These are phyloP conservation scores for Volvox reticuliferus DNA, from an alignment of 139 green algal species.

Conservation along the genomic window DNA sequence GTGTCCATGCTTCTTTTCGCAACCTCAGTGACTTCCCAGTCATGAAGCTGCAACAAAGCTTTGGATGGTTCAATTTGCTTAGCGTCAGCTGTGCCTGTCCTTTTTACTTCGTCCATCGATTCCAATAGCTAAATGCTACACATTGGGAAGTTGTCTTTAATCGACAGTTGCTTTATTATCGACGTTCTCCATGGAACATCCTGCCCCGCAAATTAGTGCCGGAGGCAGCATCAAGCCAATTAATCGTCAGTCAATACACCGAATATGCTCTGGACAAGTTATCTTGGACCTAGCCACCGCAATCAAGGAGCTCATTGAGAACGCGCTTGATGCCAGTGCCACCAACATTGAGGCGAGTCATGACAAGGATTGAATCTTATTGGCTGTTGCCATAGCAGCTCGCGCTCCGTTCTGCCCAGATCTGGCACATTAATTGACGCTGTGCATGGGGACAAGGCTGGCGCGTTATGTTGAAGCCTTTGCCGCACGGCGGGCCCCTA, in stretches of 20 bases:
- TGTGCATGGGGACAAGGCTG: no score
- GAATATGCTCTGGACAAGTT: slow-evolving; percentile 93
- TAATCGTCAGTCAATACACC: slow-evolving; percentile 72
- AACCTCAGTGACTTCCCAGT: no score
- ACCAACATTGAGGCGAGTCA: slow-evolving; percentile 88
- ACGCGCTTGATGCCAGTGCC: slow-evolving; percentile 94
- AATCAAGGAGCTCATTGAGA: slow-evolving; percentile 97
- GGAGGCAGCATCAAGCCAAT: slow-evolving; percentile 75
- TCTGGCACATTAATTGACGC: no score
- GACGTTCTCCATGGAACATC: background rate
- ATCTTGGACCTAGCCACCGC: slow-evolving; percentile 90
- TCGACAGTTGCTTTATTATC: background rate
- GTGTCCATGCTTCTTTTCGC: no score
- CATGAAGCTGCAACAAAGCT: no score
- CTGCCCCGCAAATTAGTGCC: background rate
- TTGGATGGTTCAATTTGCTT: background rate
- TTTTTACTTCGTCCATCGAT: background rate
- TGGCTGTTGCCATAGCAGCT: no score
- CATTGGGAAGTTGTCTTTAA: no score
- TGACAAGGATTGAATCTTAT: background rate
- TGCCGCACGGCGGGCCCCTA: no score
- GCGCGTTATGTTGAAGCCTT: no score
- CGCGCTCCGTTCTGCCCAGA: no score
- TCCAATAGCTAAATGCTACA: no score
- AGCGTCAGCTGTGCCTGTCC: background rate